Evolutionary conservation across 2,329 filamentous ascomycete genomes (phyloP).

Genomic region (Boeremia exigua): DNA sequence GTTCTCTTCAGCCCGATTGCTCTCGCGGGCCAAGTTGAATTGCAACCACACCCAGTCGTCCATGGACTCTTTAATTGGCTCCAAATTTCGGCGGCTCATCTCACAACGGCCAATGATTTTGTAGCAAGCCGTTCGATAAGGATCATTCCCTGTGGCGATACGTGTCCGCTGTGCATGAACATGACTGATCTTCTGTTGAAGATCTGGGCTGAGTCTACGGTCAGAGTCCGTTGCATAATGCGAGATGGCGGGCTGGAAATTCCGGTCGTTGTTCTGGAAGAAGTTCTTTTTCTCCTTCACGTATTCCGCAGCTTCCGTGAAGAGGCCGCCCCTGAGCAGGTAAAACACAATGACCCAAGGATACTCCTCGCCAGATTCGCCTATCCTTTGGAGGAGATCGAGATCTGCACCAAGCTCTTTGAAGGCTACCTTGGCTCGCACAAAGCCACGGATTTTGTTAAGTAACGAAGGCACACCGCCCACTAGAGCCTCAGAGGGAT

Average conservation of each 20-base stretch:
- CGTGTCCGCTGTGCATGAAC: slow-evolving; percentile 87
- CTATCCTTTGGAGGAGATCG: slow-evolving; percentile 77
- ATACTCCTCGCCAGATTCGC: slow-evolving; percentile 69
- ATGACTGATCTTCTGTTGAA: slow-evolving; percentile 86
- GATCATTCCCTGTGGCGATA: slow-evolving; percentile 86
- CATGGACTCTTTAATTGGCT: slow-evolving; percentile 64
- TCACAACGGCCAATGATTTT: slow-evolving; percentile 89
- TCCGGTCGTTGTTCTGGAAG: slow-evolving; percentile 89
- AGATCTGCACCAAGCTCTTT: slow-evolving; percentile 87
- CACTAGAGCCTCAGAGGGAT: slow-evolving; percentile 85
- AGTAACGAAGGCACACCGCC: slow-evolving; percentile 87
- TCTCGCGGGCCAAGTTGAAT: slow-evolving; percentile 67
- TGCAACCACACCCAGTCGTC: slow-evolving; percentile 74
- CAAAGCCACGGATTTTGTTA: slow-evolving; percentile 91
- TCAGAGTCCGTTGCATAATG: slow-evolving; percentile 80
- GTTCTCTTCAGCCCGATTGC: slow-evolving; percentile 65
- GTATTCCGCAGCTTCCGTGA: slow-evolving; percentile 84
- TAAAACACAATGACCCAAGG: slow-evolving; percentile 96
- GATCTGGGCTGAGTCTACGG: slow-evolving; percentile 74
- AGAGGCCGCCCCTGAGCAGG: slow-evolving; percentile 82
- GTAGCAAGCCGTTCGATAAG: slow-evolving; percentile 96
- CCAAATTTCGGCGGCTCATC: slow-evolving; percentile 62
- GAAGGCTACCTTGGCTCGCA: slow-evolving; percentile 77
- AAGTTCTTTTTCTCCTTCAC: slow-evolving; percentile 81
- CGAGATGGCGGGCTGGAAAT: slow-evolving; percentile 86